Evolutionary conservation across 306 rosid genomes (phyloP).

Genomic region (Cercis canadensis): DNA sequence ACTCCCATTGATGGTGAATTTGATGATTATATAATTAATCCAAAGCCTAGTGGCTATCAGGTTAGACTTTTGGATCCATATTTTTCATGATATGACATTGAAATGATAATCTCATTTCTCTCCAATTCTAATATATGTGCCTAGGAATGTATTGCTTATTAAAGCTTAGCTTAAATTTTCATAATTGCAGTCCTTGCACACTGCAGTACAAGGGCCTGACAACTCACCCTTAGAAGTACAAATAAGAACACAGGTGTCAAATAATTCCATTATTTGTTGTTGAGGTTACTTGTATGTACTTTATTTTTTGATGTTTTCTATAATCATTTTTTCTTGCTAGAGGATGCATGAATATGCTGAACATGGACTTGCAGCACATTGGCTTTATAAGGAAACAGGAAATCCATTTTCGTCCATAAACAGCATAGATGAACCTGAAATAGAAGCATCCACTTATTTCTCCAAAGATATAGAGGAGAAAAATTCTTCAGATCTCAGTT

Average conservation of each 20-base stretch:
- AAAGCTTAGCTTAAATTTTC: constrained; percentile 21
- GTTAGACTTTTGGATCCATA: constrained; percentile 49
- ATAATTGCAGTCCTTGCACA: constrained; percentile 86
- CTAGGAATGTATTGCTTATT: constrained; percentile 29
- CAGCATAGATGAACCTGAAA: constrained; percentile 62
- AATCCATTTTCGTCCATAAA: constrained; percentile 53
- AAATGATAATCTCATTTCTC: constrained; percentile 33
- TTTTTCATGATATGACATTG: constrained; percentile 22
- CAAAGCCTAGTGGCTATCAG: constrained; percentile 99
- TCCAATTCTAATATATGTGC: constrained; percentile 27
- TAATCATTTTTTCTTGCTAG: constrained; percentile 45
- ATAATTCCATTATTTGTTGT: constrained; percentile 22
- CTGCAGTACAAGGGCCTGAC: constrained; percentile 93
- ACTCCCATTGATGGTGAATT: constrained; percentile 94
- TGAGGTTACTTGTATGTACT: constrained; percentile 25
- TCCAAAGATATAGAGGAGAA: constrained; percentile 64
- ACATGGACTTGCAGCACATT: constrained; percentile 98
- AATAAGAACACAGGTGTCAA: constrained; percentile 89
- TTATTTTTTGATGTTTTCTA: constrained; percentile 31
- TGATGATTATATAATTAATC: constrained; percentile 95
- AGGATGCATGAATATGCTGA: constrained; percentile 98
- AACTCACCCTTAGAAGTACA: constrained; percentile 97
- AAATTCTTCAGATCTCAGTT: constrained; percentile 53
- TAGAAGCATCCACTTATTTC: constrained; percentile 60
- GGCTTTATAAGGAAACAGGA: constrained; percentile 96